phyloP scores from a whole-genome alignment of 2,329 filamentous ascomycete genomes.

The Aquanectria penicillioides region DNA sequence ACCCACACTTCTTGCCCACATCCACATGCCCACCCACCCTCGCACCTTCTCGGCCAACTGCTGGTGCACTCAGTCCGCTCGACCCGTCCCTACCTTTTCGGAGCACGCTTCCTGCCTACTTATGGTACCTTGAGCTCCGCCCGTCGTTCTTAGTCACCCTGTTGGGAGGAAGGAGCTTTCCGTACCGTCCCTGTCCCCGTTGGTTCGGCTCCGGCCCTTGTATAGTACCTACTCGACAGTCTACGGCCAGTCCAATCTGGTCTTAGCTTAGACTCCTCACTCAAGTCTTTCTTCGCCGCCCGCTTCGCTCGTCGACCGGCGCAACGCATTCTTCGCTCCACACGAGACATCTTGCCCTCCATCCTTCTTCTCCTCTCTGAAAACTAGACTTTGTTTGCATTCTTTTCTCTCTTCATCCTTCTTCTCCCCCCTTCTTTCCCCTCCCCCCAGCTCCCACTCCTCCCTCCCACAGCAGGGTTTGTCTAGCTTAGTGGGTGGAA shows the following conservation, averaged over 20 bases:
- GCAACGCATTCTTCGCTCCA: conserved; percentile 15
- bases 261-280: conserved; percentile 22
- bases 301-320: conserved; percentile 2
- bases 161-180: too few species aligned
- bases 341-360: conserved; percentile 16
- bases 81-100: background rate
- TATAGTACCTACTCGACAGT: conserved; percentile 4
- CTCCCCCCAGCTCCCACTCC: conserved; percentile 4
- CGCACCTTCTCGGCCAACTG: too few species aligned
- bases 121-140: too few species aligned
- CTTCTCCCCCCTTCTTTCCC: conserved; percentile 32
- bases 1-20: too few species aligned
- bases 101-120: background rate
- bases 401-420: conserved; percentile 19
- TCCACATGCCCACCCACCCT: too few species aligned
- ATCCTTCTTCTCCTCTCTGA: conserved; percentile 9
- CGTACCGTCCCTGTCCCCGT: background rate
- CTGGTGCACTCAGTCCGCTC: too few species aligned
- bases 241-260: background rate
- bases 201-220: conserved; percentile 1
- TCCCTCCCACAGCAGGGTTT: background rate
- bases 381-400: conserved; percentile 4
- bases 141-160: too few species aligned
- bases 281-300: too few species aligned
- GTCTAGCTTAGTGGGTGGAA: background rate